Conservation (phyloP, 2,329 filamentous ascomycete species). For the Sporothrix brunneoviolacea region DNA sequence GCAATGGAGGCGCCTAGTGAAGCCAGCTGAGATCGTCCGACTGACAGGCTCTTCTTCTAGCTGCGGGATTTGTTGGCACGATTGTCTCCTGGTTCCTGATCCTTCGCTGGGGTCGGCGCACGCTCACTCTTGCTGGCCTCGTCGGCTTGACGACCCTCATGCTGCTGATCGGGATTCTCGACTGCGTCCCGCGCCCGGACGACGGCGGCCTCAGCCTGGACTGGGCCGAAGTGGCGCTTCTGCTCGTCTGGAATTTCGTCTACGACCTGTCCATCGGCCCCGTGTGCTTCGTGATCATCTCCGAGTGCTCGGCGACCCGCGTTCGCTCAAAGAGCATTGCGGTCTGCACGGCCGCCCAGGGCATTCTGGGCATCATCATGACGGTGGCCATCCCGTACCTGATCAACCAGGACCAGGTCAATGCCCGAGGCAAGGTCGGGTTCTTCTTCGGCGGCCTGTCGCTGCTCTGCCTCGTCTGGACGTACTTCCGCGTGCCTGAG, state of each 20-base stretch:
- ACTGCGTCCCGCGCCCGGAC: slow-evolving; percentile 37
- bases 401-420: slow-evolving; percentile 37
- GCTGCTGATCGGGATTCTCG: slow-evolving; percentile 41
- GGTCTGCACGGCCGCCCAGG: slow-evolving; percentile 37
- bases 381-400: slow-evolving; percentile 38
- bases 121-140: slow-evolving; percentile 43
- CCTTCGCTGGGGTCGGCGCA: slow-evolving; percentile 42
- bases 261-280: slow-evolving; percentile 48
- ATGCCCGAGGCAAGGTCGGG: slow-evolving; percentile 38
- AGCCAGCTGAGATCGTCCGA: no score
- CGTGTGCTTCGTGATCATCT: slow-evolving; percentile 47
- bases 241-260: slow-evolving; percentile 44
- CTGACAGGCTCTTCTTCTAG: slow-evolving; percentile 14
- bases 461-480: slow-evolving; percentile 41
- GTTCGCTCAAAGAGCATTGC: slow-evolving; percentile 40
- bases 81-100: slow-evolving; percentile 48
- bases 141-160: slow-evolving; percentile 36
- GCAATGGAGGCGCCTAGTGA: no score
- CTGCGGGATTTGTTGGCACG: slow-evolving; percentile 47
- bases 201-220: slow-evolving; percentile 26
- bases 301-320: slow-evolving; percentile 40
- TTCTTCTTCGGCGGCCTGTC: slow-evolving; percentile 43
- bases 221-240: slow-evolving; percentile 44
- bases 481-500: slow-evolving; percentile 48
- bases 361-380: slow-evolving; percentile 34